Evolutionary conservation across 2,329 filamentous ascomycete species (phyloP), one percentile per base, ranked within the genome.

Genomic region (Diaporthe citri): DNA sequence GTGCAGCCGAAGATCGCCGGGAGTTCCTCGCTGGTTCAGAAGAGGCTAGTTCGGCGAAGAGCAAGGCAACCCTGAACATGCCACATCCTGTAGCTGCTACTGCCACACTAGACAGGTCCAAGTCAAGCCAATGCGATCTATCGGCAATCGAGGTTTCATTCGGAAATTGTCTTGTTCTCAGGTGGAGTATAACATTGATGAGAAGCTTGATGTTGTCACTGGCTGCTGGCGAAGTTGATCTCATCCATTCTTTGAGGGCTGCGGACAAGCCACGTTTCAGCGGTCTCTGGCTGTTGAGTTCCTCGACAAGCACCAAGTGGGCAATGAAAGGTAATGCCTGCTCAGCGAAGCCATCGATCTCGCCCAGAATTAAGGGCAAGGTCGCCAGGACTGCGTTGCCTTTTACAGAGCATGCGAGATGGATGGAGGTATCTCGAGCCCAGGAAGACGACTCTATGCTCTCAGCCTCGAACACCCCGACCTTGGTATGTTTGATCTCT

Each of bases 61-160:
- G 84, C 1, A 99, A 86, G 4, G 96, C 95, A 7, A 94, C 94
- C 81, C 97, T 97, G 81, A 93, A 93, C 93, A 98, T 95, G 22
- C 93, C 92, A 80, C 96, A 98, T 74, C 87, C 86, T 15, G 91
- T 90, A 8, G 96, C 96, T 51, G 95, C 94, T 36, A 88, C 85
- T 1, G 95, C 92, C 34, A 93, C 93, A 75, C 89, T 85, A 3
- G 91, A 82, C 77, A 93, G 93, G 81, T 98, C 93, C 36, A 98
- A 86, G 36, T 97, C 93, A 25, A 99, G 88, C 97, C 97, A 99
- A 69, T 90, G 88, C 67, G 92, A 87, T 74, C 97, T 91, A 78
- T 98, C 94, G 10, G 92, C 92, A 78, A 94, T 93, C 0, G 95
- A 97, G 0, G 86, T 85, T 82, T 99, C 97, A 17, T 91, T 89